Conservation (phyloP, 2,329 filamentous ascomycete genomes). For the Parastagonospora avenae region DNA sequence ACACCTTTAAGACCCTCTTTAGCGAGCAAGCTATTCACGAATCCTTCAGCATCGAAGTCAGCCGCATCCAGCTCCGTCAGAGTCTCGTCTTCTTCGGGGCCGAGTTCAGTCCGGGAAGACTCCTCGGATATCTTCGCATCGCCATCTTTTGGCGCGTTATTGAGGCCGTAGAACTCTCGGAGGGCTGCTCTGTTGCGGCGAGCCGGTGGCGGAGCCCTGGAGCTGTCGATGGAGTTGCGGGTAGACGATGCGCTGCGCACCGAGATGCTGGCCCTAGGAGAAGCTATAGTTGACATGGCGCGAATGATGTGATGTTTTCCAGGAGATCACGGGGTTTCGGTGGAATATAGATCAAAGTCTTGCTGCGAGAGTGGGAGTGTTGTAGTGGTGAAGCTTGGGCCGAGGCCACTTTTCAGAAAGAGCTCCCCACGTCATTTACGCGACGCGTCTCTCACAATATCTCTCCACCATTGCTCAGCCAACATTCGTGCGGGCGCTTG, state of each 20-base stretch:
- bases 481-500: background rate
- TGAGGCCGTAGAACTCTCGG: slow-evolving; percentile 93
- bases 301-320: background rate
- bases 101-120: slow-evolving; percentile 35
- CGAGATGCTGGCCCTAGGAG: slow-evolving; percentile 64
- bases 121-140: slow-evolving; percentile 41
- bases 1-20: slow-evolving; percentile 70
- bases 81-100: slow-evolving; percentile 61
- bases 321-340: background rate
- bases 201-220: slow-evolving; percentile 46
- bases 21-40: slow-evolving; percentile 66
- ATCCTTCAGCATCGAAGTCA: slow-evolving; percentile 74
- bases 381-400: slow-evolving; percentile 9
- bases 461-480: background rate
- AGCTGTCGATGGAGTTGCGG: slow-evolving; percentile 69
- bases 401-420: slow-evolving; percentile 19
- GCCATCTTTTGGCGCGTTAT: slow-evolving; percentile 48
- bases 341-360: background rate
- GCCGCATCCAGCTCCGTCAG: slow-evolving; percentile 72
- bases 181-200: slow-evolving; percentile 82
- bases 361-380: background rate
- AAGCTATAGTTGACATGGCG: slow-evolving; percentile 64
- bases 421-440: slow-evolving; percentile 29
- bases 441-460: slow-evolving; percentile 24
- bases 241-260: slow-evolving; percentile 74